Conservation (phyloP, 2,329 filamentous ascomycete species). For the Beauveria sp. region DNA sequence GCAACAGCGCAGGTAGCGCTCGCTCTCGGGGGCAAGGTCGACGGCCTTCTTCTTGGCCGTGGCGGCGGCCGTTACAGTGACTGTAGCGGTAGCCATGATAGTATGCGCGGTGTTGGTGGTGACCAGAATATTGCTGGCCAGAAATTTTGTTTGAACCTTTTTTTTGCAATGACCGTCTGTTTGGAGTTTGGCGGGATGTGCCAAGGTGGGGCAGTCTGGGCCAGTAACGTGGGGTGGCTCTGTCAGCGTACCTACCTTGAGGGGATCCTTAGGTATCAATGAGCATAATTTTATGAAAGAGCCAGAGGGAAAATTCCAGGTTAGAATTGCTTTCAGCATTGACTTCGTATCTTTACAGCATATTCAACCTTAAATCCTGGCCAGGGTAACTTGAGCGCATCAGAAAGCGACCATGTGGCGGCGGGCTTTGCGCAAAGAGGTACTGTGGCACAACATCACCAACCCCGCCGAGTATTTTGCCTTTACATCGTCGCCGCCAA, state of each 20-base stretch:
- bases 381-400: no score
- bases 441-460: no score
- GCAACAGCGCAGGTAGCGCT: slow-evolving; percentile 88
- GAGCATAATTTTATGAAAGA: no score
- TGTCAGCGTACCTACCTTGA: background rate
- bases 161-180: background rate
- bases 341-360: no score
- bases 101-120: background rate
- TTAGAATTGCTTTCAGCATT: no score
- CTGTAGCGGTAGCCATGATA: slow-evolving; percentile 43
- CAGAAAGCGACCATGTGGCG: no score
- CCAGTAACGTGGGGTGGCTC: background rate
- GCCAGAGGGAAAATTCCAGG: no score
- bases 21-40: slow-evolving; percentile 83
- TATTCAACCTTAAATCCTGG: no score
- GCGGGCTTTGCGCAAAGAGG: no score
- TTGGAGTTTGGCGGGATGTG: background rate
- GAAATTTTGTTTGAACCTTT: background rate
- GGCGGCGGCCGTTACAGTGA: slow-evolving; percentile 53
- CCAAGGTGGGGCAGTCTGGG: background rate
- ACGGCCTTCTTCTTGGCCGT: slow-evolving; percentile 58
- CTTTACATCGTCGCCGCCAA: no score
- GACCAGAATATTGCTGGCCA: background rate
- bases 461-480: no score
- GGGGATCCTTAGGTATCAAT: no score